These are phyloP conservation scores for Vitis amurensis DNA, from an alignment of 164 flowering plant genomes.

Conservation along the genomic window DNA sequence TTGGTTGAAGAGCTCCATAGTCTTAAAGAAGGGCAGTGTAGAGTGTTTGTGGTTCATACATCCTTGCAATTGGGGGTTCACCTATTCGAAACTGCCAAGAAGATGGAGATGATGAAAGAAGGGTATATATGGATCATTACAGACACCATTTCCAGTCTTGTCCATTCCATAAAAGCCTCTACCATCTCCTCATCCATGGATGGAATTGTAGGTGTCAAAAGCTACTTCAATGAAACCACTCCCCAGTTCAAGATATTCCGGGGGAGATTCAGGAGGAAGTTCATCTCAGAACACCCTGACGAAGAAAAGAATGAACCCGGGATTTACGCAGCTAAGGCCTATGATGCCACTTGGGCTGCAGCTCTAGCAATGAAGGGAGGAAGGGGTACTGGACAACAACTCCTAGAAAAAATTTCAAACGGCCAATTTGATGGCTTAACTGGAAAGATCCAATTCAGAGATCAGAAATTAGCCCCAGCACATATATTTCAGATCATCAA, in stretches of 20 bases:
- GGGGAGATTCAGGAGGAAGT: slow-evolving; percentile 10
- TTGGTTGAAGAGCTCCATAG: slow-evolving; percentile 13
- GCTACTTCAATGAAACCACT: slow-evolving; percentile 1
- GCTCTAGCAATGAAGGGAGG: slow-evolving; percentile 12
- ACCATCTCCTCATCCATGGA: slow-evolving; percentile 22
- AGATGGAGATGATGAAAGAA: slow-evolving; percentile 30
- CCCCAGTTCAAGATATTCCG: slow-evolving; percentile 5
- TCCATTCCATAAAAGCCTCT: slow-evolving; percentile 16
- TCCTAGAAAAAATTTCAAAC: slow-evolving; percentile 8
- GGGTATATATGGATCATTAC: slow-evolving; percentile 30
- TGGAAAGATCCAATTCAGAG: too few relatives aligned
- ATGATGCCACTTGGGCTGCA: slow-evolving; percentile 24
- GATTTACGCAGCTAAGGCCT: slow-evolving; percentile 24
- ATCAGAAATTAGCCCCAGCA: slow-evolving; percentile 1
- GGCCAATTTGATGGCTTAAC: slow-evolving; percentile 18
- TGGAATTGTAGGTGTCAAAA: slow-evolving; percentile 31
- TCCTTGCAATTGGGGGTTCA: slow-evolving; percentile 3
- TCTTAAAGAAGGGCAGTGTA: slow-evolving; percentile 14
- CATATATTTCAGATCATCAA: slow-evolving; percentile 20
- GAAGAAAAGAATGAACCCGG: slow-evolving; percentile 20
- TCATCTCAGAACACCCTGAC: slow-evolving; percentile 8
- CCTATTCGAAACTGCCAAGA: slow-evolving; percentile 22
- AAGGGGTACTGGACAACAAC: not conserved
- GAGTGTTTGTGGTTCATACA: slow-evolving; percentile 33
- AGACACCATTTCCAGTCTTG: not conserved